Conservation (phyloP, 2,329 filamentous ascomycete genomes). For the Pseudogymnoascus sp. region DNA sequence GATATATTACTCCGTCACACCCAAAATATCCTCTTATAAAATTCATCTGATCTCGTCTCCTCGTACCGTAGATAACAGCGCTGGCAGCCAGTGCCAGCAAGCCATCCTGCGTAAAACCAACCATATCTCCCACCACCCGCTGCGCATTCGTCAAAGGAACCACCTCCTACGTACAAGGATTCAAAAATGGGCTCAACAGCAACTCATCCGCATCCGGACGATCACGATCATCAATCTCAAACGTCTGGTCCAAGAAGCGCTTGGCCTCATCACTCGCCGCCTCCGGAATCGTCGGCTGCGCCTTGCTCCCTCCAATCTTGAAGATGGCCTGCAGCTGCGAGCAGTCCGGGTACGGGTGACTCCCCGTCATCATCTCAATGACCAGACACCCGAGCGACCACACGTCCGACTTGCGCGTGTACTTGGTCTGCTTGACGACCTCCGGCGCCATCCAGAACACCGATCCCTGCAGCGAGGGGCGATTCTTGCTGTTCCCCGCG, state of each 20-base stretch:
- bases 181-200: conserved; percentile 73
- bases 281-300: conserved; percentile 80
- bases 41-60: neutral
- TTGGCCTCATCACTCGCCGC: conserved; percentile 76
- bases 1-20: conserved; percentile 8
- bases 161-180: conserved; percentile 33
- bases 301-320: conserved; percentile 86
- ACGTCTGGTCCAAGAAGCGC: conserved; percentile 77
- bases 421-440: conserved; percentile 94
- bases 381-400: conserved; percentile 96
- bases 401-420: conserved; percentile 97
- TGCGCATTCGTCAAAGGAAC: too few relatives aligned
- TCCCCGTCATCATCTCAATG: conserved; percentile 98
- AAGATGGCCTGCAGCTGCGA: conserved; percentile 97
- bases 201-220: conserved; percentile 87
- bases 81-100: conserved; percentile 6
- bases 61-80: neutral
- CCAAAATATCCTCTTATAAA: neutral
- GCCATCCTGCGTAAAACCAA: conserved; percentile 3
- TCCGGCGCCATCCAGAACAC: conserved; percentile 99
- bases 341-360: conserved; percentile 92
- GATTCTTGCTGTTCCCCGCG: conserved; percentile 57
- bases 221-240: conserved; percentile 91
- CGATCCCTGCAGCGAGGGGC: conserved; percentile 82
- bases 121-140: neutral